Evolutionary conservation across 371 early-diverging fungal genomes (phyloP).

Genomic region (Zopfochytrium polystomum): DNA sequence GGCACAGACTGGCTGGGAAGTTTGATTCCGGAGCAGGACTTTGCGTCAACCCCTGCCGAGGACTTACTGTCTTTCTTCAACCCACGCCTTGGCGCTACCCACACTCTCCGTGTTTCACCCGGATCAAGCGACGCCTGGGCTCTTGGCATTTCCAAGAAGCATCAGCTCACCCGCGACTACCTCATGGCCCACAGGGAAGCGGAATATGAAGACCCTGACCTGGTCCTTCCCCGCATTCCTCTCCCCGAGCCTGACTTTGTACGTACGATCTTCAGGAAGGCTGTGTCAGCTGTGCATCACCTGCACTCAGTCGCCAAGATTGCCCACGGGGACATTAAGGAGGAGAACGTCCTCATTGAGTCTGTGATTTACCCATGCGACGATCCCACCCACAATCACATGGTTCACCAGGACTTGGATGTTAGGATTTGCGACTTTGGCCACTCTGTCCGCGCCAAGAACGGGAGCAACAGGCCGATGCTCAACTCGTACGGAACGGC

Average conservation of each 20-base stretch:
- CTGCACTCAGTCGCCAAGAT: slow-evolving; percentile 64
- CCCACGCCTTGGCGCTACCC: no score
- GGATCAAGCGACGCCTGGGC: no score
- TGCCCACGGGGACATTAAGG: slow-evolving; percentile 85
- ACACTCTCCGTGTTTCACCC: no score
- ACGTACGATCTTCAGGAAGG: not conserved
- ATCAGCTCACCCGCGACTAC: no score
- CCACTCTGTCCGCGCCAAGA: no score
- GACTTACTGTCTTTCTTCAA: no score
- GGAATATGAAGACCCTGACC: slow-evolving; percentile 55
- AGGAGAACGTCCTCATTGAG: slow-evolving; percentile 80
- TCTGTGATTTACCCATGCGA: not conserved
- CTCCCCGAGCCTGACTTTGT: no score
- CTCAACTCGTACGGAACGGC: slow-evolving; percentile 16
- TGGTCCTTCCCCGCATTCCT: slow-evolving; percentile 59
- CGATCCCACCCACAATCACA: not conserved
- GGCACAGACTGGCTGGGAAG: slow-evolving; percentile 16
- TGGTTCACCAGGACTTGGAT: slow-evolving; percentile 16
- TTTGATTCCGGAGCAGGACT: no score
- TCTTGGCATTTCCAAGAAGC: no score
- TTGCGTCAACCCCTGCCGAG: no score
- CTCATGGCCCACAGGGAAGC: no score
- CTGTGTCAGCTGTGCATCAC: slow-evolving; percentile 9
- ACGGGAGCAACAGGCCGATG: slow-evolving; percentile 9
- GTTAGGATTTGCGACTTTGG: no score